A percentile compares a stretch with the other conserved stretches of the same genome.
These are phyloP conservation scores for Umbellularia californica DNA, from an alignment of 164 flowering plant genomes.

Conservation along the genomic window DNA sequence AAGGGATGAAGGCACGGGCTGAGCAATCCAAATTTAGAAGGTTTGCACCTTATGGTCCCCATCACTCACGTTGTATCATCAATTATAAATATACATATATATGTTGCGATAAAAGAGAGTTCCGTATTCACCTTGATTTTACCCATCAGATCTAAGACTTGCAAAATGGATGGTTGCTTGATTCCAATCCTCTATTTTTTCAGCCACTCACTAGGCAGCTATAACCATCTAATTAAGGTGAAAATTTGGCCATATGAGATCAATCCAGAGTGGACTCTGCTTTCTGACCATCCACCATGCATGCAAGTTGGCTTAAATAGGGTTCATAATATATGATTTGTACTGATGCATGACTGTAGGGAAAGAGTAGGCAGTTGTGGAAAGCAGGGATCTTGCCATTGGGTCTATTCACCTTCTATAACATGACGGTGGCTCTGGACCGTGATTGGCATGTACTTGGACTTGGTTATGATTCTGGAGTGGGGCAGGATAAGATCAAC, in stretches of 20 bases:
- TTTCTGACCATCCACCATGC: not conserved
- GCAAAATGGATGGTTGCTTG: too few relatives aligned
- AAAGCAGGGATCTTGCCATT: constrained; percentile 73
- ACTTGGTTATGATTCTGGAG: constrained; percentile 59
- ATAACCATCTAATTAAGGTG: not conserved
- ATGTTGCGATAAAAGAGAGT: too few relatives aligned
- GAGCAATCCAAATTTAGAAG: too few relatives aligned
- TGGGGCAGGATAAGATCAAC: constrained; percentile 25
- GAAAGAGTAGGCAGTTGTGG: constrained; percentile 51
- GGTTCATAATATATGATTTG: not conserved
- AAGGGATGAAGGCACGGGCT: too few relatives aligned
- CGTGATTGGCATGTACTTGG: constrained; percentile 79
- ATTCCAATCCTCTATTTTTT: not conserved
- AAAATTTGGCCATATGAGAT: not conserved
- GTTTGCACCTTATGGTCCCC: too few relatives aligned
- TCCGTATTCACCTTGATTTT: too few relatives aligned
- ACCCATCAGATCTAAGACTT: too few relatives aligned
- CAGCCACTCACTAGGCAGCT: not conserved
- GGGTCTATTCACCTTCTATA: constrained; percentile 78
- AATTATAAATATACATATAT: too few relatives aligned
- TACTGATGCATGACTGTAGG: constrained; percentile 40
- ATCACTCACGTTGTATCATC: too few relatives aligned
- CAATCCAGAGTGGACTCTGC: not conserved
- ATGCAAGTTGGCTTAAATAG: not conserved
- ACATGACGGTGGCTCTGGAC: constrained; percentile 55